Base-by-base conservation (phyloP, 176 grass and related monocot genomes). In the Rhynchospora tenuis region DNA sequence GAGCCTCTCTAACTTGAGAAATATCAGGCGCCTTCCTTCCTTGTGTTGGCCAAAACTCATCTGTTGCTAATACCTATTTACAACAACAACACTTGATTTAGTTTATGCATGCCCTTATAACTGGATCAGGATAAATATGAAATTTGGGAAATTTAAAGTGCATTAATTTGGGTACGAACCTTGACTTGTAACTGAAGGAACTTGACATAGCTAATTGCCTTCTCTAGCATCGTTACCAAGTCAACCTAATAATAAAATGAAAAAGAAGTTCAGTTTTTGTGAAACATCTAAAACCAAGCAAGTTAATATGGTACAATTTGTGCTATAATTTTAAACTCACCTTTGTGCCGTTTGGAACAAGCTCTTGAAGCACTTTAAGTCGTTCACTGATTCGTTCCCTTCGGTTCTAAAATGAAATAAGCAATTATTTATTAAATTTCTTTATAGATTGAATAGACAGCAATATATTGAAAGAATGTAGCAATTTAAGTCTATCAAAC, bases 101-200 rank as follows among this genome's bases (percentile, higher is more conserved):
- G n/a, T n/a, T n/a, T n/a, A n/a, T n/a, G n/a, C n/a, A n/a, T n/a
- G n/a, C n/a, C n/a, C n/a, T n/a, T n/a, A n/a, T n/a, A n/a, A n/a
- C n/a, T n/a, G n/a, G n/a, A n/a, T n/a, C n/a, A n/a, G n/a, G n/a
- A n/a, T 79, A 80, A 13, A 80, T 80, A 81, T 79, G 6, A 81
- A 63, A 9, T 3, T 80, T 45, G 5, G 57, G 77, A 28, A 62
- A 26, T 26, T 46, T 59, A 16, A 16, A 81, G 28, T 63, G 22
- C 23, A 44, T 72, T n/a, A n/a, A n/a, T n/a, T 24, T 82, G 7
- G 10, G 9, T 60, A 10, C 26, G 2, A 79, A 94, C 92, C 90
- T 90, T 90, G 79, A 94, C 88, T 86, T 94, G 93, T 19, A 94
- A 60, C 79, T 94, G 88, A 64, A 94, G 86, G 66, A 94, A 94